Conservation (phyloP, 768 basidiomycete genomes). For the Amanita molliuscula region DNA sequence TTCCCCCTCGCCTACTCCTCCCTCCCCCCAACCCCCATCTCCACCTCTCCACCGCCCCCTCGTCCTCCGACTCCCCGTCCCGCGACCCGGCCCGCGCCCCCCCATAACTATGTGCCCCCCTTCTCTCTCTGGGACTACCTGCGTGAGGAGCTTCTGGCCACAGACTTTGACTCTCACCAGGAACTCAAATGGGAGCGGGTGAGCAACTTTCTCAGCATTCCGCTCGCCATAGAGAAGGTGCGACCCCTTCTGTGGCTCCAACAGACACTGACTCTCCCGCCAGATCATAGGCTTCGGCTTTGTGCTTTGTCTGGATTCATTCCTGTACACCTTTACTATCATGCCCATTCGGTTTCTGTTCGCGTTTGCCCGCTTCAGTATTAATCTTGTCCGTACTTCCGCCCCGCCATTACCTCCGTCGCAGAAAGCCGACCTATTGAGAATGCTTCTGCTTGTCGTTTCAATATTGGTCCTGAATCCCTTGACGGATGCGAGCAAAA, state of each 20-base stretch:
- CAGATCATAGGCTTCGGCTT: constrained; percentile 86
- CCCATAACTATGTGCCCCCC: constrained; percentile 31
- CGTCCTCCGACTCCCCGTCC: constrained; percentile 22
- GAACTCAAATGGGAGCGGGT: constrained; percentile 95
- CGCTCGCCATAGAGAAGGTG: constrained; percentile 90
- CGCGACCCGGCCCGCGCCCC: constrained; percentile 12
- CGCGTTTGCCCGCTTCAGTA: constrained; percentile 46
- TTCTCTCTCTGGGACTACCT: constrained; percentile 93
- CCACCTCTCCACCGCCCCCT: constrained; percentile 30
- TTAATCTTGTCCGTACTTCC: constrained; percentile 38
- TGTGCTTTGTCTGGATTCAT: constrained; percentile 90
- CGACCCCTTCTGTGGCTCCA: constrained; percentile 7
- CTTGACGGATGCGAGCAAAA: constrained; percentile 91
- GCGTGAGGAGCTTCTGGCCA: constrained; percentile 77
- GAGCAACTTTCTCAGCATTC: constrained; percentile 90
- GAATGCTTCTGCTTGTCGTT: constrained; percentile 61
- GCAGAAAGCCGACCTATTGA: constrained; percentile 89
- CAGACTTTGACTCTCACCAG: constrained; percentile 92
- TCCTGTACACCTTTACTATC: constrained; percentile 96
- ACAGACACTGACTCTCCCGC: constrained; percentile 4
- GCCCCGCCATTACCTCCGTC: constrained; percentile 63
- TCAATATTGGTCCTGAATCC: constrained; percentile 70
- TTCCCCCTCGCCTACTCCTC: constrained; percentile 43
- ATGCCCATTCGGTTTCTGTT: constrained; percentile 80
- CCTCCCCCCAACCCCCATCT: constrained; percentile 63